Conservation (phyloP, 2,329 filamentous ascomycete genomes). For the Cladobotryum protrusum region DNA sequence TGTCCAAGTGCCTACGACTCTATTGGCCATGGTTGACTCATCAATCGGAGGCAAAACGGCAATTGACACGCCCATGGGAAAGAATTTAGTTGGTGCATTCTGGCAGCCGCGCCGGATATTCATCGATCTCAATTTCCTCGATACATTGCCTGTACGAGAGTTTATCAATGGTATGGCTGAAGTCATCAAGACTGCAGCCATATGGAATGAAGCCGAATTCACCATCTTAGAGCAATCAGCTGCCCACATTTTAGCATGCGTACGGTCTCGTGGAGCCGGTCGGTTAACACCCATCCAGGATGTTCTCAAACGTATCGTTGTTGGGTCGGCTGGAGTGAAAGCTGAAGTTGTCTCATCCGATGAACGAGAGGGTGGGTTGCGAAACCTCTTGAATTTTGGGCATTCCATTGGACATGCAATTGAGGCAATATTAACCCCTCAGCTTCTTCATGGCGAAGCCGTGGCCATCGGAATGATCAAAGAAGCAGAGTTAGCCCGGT, state of each 20-base stretch:
- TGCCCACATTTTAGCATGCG: conserved; percentile 55
- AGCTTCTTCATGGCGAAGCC: conserved; percentile 91
- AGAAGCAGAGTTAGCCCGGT: conserved; percentile 87
- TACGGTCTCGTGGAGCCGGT: conserved; percentile 33
- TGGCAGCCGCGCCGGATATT: conserved; percentile 95
- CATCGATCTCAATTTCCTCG: conserved; percentile 86
- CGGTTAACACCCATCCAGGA: conserved; percentile 65
- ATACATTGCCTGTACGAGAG: conserved; percentile 82
- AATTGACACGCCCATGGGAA: conserved; percentile 91
- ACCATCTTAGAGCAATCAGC: conserved; percentile 77
- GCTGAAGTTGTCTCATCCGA: conserved; percentile 90
- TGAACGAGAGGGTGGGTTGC: conserved; percentile 86
- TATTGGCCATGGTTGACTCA: conserved; percentile 96
- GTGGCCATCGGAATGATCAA: conserved; percentile 98
- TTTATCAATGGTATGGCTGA: conserved; percentile 99
- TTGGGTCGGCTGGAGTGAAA: conserved; percentile 89
- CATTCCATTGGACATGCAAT: conserved; percentile 97
- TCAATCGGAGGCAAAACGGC: conserved; percentile 98
- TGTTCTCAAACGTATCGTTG: conserved; percentile 70
- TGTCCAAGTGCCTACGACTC: conserved; percentile 90
- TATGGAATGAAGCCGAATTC: conserved; percentile 89
- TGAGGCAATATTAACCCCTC: conserved; percentile 90
- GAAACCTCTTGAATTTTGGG: conserved; percentile 94
- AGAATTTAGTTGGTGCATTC: conserved; percentile 92
- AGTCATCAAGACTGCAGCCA: conserved; percentile 94